Conservation (phyloP, 1,284 basidiomycete species). For the Marasmius oreades region DNA sequence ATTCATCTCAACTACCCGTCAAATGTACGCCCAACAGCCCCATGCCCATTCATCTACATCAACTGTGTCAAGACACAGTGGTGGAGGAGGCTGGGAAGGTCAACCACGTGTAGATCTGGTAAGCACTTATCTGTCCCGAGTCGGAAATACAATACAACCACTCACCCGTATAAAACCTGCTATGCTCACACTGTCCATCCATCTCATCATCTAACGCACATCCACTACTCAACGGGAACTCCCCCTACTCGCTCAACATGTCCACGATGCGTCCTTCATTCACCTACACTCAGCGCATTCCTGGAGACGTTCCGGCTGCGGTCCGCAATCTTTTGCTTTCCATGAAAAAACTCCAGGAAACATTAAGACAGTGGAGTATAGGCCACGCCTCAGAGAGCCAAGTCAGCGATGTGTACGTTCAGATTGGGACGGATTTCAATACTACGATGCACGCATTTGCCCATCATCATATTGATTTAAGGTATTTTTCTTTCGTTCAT, state of each 20-base stretch:
- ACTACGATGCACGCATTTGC: slow-evolving; percentile 79
- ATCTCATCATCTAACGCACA: not conserved
- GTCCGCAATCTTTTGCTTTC: slow-evolving; percentile 85
- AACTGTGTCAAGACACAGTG: slow-evolving; percentile 7
- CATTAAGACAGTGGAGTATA: slow-evolving; percentile 74
- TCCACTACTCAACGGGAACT: not conserved
- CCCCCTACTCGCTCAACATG: not conserved
- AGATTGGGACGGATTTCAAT: slow-evolving; percentile 93
- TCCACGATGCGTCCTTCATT: slow-evolving; percentile 7
- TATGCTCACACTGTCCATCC: not conserved
- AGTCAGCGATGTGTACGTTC: slow-evolving; percentile 92
- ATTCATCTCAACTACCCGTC: slow-evolving; percentile 2
- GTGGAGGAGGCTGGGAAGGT: not conserved
- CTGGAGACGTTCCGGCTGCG: slow-evolving; percentile 53
- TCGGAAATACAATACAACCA: no score
- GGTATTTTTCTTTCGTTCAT: slow-evolving; percentile 41
- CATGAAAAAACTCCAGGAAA: slow-evolving; percentile 84
- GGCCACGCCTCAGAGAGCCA: slow-evolving; percentile 67
- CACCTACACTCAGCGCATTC: slow-evolving; percentile 17
- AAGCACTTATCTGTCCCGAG: slow-evolving; percentile 5
- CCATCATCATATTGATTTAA: slow-evolving; percentile 75
- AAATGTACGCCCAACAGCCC: slow-evolving; percentile 13
- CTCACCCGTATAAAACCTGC: slow-evolving; percentile 7
- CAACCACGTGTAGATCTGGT: slow-evolving; percentile 12
- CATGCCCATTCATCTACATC: slow-evolving; percentile 10